Base-by-base conservation (phyloP, 768 basidiomycete genomes). In the Boletus fagicola region DNA sequence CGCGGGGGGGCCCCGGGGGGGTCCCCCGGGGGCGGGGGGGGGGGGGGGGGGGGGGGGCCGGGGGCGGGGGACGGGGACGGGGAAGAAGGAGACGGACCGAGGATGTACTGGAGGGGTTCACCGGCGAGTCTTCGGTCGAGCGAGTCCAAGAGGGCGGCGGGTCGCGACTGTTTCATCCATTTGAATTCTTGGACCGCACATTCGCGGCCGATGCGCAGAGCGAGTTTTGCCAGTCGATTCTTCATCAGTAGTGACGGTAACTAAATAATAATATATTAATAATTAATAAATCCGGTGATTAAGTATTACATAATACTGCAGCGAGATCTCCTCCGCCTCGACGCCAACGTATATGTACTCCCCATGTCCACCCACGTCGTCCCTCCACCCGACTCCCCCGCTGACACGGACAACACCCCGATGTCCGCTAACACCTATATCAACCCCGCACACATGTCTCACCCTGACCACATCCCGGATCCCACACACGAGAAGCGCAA, bases 51-150 rank as follows among this genome's bases (percentile, higher is more conserved):
- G 4, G 2, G 12, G 16, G 48, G 35, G 40, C 42, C 0, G 49
- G 54, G 24, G 46, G 30, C 56, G 30, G 39, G 33, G n/a, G 52
- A 33, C 36, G 51, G 44, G n/a, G 15, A 24, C 5, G 12, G 10
- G 13, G 20, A 9, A 26, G 12, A 13, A 16, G 44, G 50, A 24
- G 47, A 54, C 76, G 54, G 69, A 90, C 94, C 93, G 50, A 97
- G 78, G 63, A 97, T 92, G 72, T 95, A 97, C 70, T 95, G 92
- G 18, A 97, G 77, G 0, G 94, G 94, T 72, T 93, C 91, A 12
- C 90, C 90, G 16, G 63, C 59, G 30, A 80, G 66, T 62, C 94
- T 76, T 20, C 89, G 80, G 18, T 70, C 66, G 39, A 94, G 78
- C 78, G 88, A 80, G 28, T 74, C 66, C 48, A 10, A 71, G 47